A percentile compares a stretch with the other conserved stretches of the same genome.
phyloP scores from a whole-genome alignment of 1,139 yeast species.

The Debaryomyces singareniensis region DNA sequence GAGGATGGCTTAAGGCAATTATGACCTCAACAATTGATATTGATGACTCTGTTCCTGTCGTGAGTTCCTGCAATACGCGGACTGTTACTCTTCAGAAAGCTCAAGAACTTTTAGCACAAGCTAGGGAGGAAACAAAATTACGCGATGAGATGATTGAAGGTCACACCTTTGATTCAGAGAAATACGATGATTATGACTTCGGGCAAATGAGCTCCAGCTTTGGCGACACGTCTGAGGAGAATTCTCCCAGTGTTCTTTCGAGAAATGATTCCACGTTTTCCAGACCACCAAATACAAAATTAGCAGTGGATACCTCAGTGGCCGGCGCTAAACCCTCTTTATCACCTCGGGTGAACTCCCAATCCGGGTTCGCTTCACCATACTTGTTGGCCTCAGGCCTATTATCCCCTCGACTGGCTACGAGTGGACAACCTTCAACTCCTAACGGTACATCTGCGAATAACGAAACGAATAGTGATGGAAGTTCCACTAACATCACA shows the following conservation, averaged over 20 bases:
- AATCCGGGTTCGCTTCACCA: conserved; percentile 52
- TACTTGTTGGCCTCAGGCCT: conserved; percentile 53
- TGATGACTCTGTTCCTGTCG: conserved; percentile 87
- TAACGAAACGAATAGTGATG: conserved; percentile 1
- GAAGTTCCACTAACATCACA: conserved; percentile 1
- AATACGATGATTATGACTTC: conserved; percentile 17
- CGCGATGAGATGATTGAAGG: conserved; percentile 51
- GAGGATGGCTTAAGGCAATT: conserved; percentile 91
- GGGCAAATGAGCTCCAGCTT: conserved; percentile 12
- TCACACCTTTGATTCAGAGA: conserved; percentile 30
- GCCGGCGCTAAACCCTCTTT: conserved; percentile 18
- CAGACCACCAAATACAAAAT: conserved; percentile 15
- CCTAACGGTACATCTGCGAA: conserved; percentile 18
- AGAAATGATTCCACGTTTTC: conserved; percentile 22
- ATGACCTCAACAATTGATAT: conserved; percentile 95
- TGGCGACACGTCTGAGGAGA: conserved; percentile 18
- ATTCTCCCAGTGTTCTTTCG: conserved; percentile 26
- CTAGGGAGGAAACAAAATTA: conserved; percentile 62
- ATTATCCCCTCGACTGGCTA: conserved; percentile 40
- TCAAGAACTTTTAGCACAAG: conserved; percentile 76
- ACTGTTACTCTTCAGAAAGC: conserved; percentile 85
- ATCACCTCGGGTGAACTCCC: conserved; percentile 24
- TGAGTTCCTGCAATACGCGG: conserved; percentile 92
- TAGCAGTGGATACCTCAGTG: conserved; percentile 27
- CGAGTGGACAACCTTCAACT: conserved; percentile 12